phyloP scores from a whole-genome alignment of 768 basidiomycete species.

The Leucosporidium creatinivorum region DNA sequence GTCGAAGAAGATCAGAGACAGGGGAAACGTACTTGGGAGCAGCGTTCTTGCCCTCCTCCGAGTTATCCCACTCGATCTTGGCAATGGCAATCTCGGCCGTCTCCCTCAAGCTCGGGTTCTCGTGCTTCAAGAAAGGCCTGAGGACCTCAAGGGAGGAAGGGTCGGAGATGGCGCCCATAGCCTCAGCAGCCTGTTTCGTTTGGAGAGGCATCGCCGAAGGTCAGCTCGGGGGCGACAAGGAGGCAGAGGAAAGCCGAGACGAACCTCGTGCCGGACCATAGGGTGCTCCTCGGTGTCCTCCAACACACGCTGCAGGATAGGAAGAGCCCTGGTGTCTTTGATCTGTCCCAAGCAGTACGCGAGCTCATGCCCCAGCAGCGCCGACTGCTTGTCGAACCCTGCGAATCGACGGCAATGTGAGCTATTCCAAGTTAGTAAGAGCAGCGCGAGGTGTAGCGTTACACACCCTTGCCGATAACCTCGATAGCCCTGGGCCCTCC shows the following conservation, averaged over 20 bases:
- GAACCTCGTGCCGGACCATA: conserved; percentile 95
- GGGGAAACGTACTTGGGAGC: conserved; percentile 19
- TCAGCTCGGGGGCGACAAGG: background rate
- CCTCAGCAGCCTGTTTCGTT: conserved; percentile 76
- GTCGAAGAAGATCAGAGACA: background rate
- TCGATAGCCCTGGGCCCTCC: conserved; percentile 58
- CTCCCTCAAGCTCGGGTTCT: conserved; percentile 63
- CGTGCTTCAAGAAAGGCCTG: conserved; percentile 62
- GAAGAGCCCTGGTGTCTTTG: conserved; percentile 62
- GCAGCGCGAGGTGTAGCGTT: conserved; percentile 1
- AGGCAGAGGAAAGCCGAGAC: conserved; percentile 7
- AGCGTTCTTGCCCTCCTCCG: conserved; percentile 39
- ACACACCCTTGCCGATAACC: conserved; percentile 74
- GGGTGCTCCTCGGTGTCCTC: conserved; percentile 65
- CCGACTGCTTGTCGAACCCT: conserved; percentile 82
- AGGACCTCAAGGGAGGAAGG: conserved; percentile 61
- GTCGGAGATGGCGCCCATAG: conserved; percentile 86
- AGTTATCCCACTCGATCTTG: conserved; percentile 81
- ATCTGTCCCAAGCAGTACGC: conserved; percentile 97
- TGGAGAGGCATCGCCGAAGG: background rate
- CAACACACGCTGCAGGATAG: conserved; percentile 69
- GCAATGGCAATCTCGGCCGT: conserved; percentile 95
- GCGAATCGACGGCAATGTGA: conserved; percentile 10
- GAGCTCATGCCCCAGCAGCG: conserved; percentile 89
- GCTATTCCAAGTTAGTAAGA: background rate